Conservation (phyloP, 768 basidiomycete genomes). For the Tylopilus intermedius region DNA sequence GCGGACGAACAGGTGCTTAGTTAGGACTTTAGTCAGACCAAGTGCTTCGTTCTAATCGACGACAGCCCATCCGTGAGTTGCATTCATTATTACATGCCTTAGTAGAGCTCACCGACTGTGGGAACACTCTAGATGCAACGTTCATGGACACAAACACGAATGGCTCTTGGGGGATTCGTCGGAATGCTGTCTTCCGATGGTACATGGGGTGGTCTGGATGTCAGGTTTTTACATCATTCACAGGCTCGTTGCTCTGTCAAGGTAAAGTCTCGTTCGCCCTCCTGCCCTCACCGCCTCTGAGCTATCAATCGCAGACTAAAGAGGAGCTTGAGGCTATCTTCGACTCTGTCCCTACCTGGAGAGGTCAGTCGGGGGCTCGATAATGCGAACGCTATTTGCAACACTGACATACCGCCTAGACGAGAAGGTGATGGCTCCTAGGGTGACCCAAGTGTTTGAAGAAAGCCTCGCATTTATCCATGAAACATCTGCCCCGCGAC, state of each 20-base stretch:
- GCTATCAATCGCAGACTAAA: conserved; percentile 4
- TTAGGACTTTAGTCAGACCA: conserved; percentile 11
- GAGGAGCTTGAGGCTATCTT: conserved; percentile 18
- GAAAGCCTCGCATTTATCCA: conserved; percentile 8
- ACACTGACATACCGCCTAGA: conserved; percentile 2
- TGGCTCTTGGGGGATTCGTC: conserved; percentile 12
- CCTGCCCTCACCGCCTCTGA: neutral
- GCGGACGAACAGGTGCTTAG: neutral
- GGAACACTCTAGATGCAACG: conserved; percentile 15
- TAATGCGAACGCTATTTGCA: neutral
- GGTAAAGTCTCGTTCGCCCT: neutral
- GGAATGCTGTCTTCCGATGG: conserved; percentile 9
- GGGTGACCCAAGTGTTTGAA: conserved; percentile 17
- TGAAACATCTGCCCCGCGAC: conserved; percentile 2
- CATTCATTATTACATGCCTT: neutral
- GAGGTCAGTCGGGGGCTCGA: conserved; percentile 9
- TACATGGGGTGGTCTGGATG: conserved; percentile 17
- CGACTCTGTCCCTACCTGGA: conserved; percentile 16
- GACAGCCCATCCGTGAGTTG: conserved; percentile 18
- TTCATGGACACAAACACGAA: conserved; percentile 20
- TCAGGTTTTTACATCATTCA: conserved; percentile 17
- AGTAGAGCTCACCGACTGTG: neutral
- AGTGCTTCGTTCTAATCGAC: conserved; percentile 22
- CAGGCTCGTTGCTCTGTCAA: conserved; percentile 3
- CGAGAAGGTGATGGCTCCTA: conserved; percentile 15